phyloP scores from a whole-genome alignment of 306 rosid genomes.

The Castanea crenata region DNA sequence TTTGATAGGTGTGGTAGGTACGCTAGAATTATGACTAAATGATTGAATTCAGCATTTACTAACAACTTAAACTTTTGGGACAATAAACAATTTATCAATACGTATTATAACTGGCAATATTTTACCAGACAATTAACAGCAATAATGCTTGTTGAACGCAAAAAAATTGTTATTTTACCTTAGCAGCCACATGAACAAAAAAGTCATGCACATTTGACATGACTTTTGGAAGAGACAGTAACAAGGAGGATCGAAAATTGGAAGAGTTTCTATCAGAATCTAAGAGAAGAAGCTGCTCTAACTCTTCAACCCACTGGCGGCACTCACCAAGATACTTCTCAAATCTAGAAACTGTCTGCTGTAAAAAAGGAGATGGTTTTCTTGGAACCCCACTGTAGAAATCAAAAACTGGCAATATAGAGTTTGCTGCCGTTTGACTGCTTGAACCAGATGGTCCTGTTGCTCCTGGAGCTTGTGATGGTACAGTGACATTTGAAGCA shows the following conservation, averaged over 20 bases:
- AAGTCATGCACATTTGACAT: conserved; percentile 93
- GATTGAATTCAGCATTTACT: no score
- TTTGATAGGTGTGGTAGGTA: no score
- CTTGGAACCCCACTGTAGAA: conserved; percentile 90
- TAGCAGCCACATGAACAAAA: conserved; percentile 94
- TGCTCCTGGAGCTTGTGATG: conserved; percentile 65
- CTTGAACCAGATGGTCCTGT: conserved; percentile 38
- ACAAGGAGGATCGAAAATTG: conserved; percentile 55
- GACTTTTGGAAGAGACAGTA: conserved; percentile 92
- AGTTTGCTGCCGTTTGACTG: conserved; percentile 57
- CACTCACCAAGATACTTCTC: conserved; percentile 84
- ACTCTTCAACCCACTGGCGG: conserved; percentile 89
- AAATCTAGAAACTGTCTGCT: conserved; percentile 81
- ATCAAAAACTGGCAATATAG: conserved; percentile 84
- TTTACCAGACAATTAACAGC: not conserved
- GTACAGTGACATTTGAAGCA: conserved; percentile 64
- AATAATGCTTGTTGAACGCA: conserved; percentile 1
- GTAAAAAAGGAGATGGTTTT: conserved; percentile 91
- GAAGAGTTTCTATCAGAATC: conserved; percentile 61
- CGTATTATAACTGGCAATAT: not conserved
- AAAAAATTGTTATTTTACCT: conserved; percentile 49
- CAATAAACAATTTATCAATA: not conserved
- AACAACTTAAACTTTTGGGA: no score
- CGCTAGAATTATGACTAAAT: no score
- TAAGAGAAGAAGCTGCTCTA: conserved; percentile 83